Evolutionary conservation across 768 basidiomycete species (phyloP).

Genomic region (Suillus tomentosus): DNA sequence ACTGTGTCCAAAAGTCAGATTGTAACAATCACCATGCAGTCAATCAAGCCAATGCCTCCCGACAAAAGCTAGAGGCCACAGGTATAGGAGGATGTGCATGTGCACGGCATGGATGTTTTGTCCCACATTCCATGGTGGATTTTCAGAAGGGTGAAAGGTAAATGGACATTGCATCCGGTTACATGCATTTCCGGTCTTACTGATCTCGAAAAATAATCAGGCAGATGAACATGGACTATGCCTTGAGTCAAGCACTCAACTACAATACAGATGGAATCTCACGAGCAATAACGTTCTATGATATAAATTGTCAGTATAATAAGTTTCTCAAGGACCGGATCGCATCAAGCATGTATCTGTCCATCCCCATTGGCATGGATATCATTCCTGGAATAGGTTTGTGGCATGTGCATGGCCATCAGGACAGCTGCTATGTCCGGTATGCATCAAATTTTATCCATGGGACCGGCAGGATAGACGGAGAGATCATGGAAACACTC

Average conservation of each 20-base stretch:
- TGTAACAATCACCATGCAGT: too few relatives aligned
- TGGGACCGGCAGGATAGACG: too few relatives aligned
- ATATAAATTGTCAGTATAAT: conserved; percentile 32
- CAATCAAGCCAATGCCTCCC: background rate
- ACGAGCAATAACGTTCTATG: conserved; percentile 25
- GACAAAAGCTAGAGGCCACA: conserved; percentile 11
- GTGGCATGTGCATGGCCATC: conserved; percentile 14
- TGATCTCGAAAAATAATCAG: too few relatives aligned
- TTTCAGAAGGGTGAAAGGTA: conserved; percentile 33
- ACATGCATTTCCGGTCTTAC: too few relatives aligned
- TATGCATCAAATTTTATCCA: too few relatives aligned
- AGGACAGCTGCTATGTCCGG: background rate
- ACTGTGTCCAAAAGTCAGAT: too few relatives aligned
- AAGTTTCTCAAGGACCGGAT: background rate
- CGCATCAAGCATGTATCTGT: background rate
- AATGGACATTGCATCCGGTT: too few relatives aligned
- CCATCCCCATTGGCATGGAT: background rate
- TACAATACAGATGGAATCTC: conserved; percentile 1
- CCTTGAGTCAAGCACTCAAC: too few relatives aligned
- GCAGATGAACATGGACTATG: too few relatives aligned
- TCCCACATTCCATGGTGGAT: too few relatives aligned
- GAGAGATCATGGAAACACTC: too few relatives aligned
- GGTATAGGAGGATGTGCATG: conserved; percentile 28
- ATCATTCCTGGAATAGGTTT: conserved; percentile 9
- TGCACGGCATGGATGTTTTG: too few relatives aligned